These are phyloP conservation scores for Cinnamomum chago DNA, from an alignment of 164 flowering plant genomes.

Conservation along the genomic window DNA sequence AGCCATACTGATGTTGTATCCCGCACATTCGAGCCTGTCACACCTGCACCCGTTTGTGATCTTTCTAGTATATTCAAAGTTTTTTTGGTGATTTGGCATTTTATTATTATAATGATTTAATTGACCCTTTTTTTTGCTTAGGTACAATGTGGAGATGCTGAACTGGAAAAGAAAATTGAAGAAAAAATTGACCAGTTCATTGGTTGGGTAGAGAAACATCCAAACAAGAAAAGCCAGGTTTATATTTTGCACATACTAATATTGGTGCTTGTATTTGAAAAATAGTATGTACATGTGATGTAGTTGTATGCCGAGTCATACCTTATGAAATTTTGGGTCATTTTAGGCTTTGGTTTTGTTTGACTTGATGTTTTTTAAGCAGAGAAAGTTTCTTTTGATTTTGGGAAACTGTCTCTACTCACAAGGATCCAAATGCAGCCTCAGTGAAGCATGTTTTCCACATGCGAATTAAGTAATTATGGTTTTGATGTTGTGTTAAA, in stretches of 20 bases:
- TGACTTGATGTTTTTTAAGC: background rate
- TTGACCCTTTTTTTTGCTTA: conserved; percentile 18
- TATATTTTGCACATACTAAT: background rate
- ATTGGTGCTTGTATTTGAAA: background rate
- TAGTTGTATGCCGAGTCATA: background rate
- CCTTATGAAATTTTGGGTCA: background rate
- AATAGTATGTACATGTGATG: too few relatives aligned
- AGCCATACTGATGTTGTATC: too few relatives aligned
- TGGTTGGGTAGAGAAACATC: conserved; percentile 93
- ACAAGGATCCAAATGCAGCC: background rate
- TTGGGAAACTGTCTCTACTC: background rate
- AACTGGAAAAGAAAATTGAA: conserved; percentile 85
- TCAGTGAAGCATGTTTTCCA: background rate
- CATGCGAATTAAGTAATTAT: background rate
- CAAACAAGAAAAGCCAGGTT: conserved; percentile 98
- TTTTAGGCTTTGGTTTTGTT: background rate
- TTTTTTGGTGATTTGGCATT: background rate
- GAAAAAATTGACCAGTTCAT: conserved; percentile 94
- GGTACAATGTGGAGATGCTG: conserved; percentile 95
- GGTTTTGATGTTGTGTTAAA: background rate
- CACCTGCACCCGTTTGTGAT: too few relatives aligned
- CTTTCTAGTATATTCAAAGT: background rate
- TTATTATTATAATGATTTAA: too few relatives aligned
- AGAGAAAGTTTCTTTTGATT: background rate
- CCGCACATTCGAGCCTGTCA: too few relatives aligned